These are phyloP conservation scores for Collybia nuda DNA, from an alignment of 768 basidiomycete species.

Conservation along the genomic window DNA sequence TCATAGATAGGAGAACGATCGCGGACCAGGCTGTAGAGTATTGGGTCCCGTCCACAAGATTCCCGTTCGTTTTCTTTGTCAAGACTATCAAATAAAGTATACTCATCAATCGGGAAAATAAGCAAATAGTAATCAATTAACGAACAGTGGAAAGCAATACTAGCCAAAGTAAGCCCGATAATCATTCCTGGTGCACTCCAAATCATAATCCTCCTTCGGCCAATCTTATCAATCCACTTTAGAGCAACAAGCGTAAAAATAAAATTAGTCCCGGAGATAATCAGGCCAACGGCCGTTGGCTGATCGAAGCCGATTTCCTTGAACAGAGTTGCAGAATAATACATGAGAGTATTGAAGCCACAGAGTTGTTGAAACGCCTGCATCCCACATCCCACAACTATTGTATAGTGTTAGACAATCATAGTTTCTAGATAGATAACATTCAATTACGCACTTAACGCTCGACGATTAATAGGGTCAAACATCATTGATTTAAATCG, in stretches of 20 bases:
- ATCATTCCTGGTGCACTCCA: slow-evolving; percentile 20
- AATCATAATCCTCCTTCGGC: slow-evolving; percentile 18
- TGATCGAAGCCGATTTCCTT: slow-evolving; percentile 80
- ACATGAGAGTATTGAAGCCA: slow-evolving; percentile 82
- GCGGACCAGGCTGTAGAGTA: slow-evolving; percentile 53
- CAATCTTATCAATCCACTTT: slow-evolving; percentile 53
- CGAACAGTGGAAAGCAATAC: slow-evolving; percentile 18
- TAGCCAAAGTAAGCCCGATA: slow-evolving; percentile 16
- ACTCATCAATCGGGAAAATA: neutral
- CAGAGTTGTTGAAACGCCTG: slow-evolving; percentile 85
- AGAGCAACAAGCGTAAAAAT: slow-evolving; percentile 76
- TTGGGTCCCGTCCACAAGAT: slow-evolving; percentile 55
- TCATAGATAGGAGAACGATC: slow-evolving; percentile 77
- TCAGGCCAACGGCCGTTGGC: slow-evolving; percentile 78
- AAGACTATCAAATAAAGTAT: slow-evolving; percentile 5
- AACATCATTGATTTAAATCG: slow-evolving; percentile 54
- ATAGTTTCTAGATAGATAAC: neutral
- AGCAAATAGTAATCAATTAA: neutral
- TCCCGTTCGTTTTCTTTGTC: slow-evolving; percentile 45
- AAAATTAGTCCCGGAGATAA: slow-evolving; percentile 79
- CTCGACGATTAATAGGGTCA: slow-evolving; percentile 62
- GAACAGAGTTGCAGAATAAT: slow-evolving; percentile 77
- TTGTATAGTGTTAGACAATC: neutral
- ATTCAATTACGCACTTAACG: slow-evolving; percentile 51
- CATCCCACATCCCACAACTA: slow-evolving; percentile 77